Conservation (phyloP, 495 filamentous ascomycete species). For the Podospora conica region DNA sequence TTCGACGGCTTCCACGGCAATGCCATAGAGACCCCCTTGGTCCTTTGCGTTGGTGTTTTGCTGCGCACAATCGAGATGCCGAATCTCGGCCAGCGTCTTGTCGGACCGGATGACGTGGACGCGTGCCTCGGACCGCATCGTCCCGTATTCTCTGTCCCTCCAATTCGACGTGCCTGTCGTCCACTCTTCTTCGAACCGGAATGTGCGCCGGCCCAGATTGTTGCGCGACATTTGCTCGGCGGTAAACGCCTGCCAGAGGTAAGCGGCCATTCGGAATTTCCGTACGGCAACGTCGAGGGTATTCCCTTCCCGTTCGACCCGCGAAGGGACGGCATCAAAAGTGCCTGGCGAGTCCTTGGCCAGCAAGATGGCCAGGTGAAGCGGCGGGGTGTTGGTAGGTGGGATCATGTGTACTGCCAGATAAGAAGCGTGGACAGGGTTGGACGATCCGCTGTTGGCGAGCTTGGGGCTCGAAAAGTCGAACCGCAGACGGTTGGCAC, state of each 20-base stretch:
- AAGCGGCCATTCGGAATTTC: slow-evolving; percentile 87
- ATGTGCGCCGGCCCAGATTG: slow-evolving; percentile 73
- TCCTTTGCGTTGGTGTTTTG: slow-evolving; percentile 62
- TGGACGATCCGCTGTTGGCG: slow-evolving; percentile 59
- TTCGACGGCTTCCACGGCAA: slow-evolving; percentile 68
- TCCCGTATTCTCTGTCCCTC: slow-evolving; percentile 58
- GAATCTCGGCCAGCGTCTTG: slow-evolving; percentile 79
- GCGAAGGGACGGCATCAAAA: slow-evolving; percentile 74
- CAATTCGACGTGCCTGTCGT: slow-evolving; percentile 67
- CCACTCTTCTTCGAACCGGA: slow-evolving; percentile 92
- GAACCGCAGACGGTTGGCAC: slow-evolving; percentile 76
- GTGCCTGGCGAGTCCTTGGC: slow-evolving; percentile 83
- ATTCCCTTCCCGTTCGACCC: slow-evolving; percentile 71
- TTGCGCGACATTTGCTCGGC: slow-evolving; percentile 91
- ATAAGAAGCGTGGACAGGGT: slow-evolving; percentile 68
- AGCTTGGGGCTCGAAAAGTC: slow-evolving; percentile 81
- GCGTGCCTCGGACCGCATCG: slow-evolving; percentile 83
- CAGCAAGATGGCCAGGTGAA: slow-evolving; percentile 78
- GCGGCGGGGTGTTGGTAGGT: slow-evolving; percentile 63
- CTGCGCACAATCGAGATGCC: slow-evolving; percentile 72
- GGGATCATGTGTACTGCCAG: slow-evolving; percentile 80
- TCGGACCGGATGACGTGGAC: slow-evolving; percentile 74
- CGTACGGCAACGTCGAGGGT: slow-evolving; percentile 68
- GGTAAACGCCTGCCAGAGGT: slow-evolving; percentile 94
- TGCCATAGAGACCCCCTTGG: slow-evolving; percentile 64